These are phyloP conservation scores for Aspergillus pseudotamarii DNA, from an alignment of 2,329 filamentous ascomycete species.

Conservation along the genomic window DNA sequence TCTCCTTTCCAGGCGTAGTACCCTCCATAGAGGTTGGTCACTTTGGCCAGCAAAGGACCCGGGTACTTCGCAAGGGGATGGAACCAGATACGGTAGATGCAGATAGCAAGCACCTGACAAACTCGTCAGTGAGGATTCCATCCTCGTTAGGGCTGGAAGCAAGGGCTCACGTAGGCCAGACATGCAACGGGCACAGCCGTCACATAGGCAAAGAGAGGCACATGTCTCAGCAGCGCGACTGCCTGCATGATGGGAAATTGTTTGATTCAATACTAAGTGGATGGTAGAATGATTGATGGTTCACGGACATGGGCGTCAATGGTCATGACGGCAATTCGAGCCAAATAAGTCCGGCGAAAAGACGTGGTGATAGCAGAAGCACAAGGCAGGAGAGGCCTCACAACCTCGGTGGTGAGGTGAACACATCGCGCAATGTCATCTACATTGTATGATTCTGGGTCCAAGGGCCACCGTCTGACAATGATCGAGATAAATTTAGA, in stretches of 20 bases:
- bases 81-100: conserved; percentile 3
- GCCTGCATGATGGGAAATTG: not conserved
- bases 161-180: not conserved
- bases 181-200: not conserved
- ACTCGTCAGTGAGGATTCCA: not conserved
- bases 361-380: not conserved
- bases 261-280: not conserved
- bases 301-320: not conserved
- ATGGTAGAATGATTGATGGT: not conserved
- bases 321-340: not conserved
- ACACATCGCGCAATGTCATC: not conserved
- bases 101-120: not conserved
- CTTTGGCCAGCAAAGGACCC: conserved; percentile 64
- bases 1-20: conserved; percentile 30
- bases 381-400: not conserved
- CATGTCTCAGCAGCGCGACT: not conserved
- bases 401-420: not conserved
- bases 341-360: not conserved
- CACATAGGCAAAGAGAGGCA: not conserved
- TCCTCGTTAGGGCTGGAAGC: not conserved
- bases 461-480: not conserved
- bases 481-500: not conserved
- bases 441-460: not conserved
- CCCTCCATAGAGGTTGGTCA: conserved; percentile 54
- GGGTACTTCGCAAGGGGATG: conserved; percentile 68